Conservation (phyloP, 2,329 filamentous ascomycete species). For the Penicillium sp. region DNA sequence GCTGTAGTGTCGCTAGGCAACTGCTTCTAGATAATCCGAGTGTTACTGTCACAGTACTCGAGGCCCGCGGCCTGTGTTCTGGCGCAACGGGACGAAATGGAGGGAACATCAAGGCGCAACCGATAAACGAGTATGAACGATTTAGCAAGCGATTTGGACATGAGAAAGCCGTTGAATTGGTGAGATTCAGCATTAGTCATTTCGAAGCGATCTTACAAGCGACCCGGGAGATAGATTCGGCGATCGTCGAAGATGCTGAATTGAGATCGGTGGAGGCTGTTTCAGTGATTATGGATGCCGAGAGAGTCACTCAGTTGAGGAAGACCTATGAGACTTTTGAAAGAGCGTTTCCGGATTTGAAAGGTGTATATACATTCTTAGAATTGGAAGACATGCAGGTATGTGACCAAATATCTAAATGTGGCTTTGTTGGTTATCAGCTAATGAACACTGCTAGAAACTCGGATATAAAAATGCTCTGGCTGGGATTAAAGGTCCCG, state of each 20-base stretch:
- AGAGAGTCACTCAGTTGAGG: too few relatives aligned
- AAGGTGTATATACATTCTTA: too few relatives aligned
- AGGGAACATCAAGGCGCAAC: conserved; percentile 18
- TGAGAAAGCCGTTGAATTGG: background rate
- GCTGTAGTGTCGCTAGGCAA: conserved; percentile 22
- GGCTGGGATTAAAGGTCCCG: background rate
- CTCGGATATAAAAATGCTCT: background rate
- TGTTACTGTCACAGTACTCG: conserved; percentile 21
- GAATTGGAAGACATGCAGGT: too few relatives aligned
- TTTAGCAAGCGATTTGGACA: background rate
- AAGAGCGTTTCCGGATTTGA: too few relatives aligned
- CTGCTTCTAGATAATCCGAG: conserved; percentile 17
- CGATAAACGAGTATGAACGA: background rate
- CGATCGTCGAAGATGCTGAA: too few relatives aligned
- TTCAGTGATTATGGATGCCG: too few relatives aligned
- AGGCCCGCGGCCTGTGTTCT: conserved; percentile 21
- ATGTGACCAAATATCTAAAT: background rate
- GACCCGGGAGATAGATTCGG: too few relatives aligned
- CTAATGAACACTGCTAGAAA: background rate
- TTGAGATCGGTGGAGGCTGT: too few relatives aligned
- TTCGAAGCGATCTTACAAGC: too few relatives aligned
- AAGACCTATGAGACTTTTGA: too few relatives aligned
- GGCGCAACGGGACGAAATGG: conserved; percentile 27
- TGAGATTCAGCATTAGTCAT: background rate
- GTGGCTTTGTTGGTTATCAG: too few relatives aligned